Evolutionary conservation across 106 monocot species (phyloP).

Genomic region (Cymbidium sinense): DNA sequence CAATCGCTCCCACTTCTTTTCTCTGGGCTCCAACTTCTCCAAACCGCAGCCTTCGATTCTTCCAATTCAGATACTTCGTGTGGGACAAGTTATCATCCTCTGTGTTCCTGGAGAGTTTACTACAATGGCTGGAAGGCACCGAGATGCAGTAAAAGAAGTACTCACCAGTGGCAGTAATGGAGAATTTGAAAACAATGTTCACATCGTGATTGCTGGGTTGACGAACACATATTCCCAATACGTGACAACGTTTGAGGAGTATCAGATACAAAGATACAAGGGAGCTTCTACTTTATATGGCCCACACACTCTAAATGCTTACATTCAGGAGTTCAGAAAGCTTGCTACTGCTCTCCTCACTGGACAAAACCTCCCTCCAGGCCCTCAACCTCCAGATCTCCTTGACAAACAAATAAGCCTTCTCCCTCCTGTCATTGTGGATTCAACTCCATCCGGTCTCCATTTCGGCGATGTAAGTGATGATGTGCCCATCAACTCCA

Average conservation of each 20-base stretch:
- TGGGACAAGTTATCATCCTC: no score
- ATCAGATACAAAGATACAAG: no score
- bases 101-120: constrained; percentile 92
- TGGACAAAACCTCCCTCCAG: constrained; percentile 20
- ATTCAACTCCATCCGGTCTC: constrained; percentile 47
- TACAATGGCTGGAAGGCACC: constrained; percentile 88
- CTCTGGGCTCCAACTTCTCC: no score
- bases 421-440: constrained; percentile 47
- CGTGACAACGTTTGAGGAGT: no score
- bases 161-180: constrained; percentile 29
- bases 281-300: no score
- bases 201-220: constrained; percentile 81
- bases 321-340: constrained; percentile 87
- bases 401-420: constrained; percentile 65
- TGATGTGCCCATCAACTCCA: constrained; percentile 61
- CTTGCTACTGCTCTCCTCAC: constrained; percentile 45
- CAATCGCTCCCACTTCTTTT: no score
- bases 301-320: constrained; percentile 80
- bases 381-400: no score
- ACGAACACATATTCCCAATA: constrained; percentile 92
- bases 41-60: no score
- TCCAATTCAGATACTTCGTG: no score
- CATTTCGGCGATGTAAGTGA: constrained; percentile 58
- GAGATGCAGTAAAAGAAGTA: constrained; percentile 59
- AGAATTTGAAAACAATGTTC: constrained; percentile 51